Evolutionary conservation across 805 yeast species (phyloP).

Genomic region (Kazachstania africana): DNA sequence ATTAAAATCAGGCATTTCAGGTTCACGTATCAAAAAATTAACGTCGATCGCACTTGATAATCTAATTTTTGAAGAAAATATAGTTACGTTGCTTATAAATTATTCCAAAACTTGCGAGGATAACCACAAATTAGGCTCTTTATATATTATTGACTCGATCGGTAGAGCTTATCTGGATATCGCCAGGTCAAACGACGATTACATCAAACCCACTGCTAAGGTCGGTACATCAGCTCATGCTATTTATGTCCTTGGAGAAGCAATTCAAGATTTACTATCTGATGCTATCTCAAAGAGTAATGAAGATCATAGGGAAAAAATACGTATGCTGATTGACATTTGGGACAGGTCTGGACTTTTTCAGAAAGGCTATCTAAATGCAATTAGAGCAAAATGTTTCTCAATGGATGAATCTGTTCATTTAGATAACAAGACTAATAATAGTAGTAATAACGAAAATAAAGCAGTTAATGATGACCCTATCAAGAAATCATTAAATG

Average conservation of each 20-base stretch:
- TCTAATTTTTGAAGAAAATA: slow-evolving; percentile 31
- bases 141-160: slow-evolving; percentile 87
- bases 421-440: slow-evolving; percentile 23
- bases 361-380: slow-evolving; percentile 39
- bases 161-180: slow-evolving; percentile 76
- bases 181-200: slow-evolving; percentile 45
- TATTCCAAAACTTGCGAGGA: slow-evolving; percentile 62
- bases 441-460: slow-evolving; percentile 45
- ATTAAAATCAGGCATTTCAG: slow-evolving; percentile 83
- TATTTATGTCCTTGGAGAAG: slow-evolving; percentile 47
- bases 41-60: slow-evolving; percentile 68
- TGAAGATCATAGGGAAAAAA: slow-evolving; percentile 55
- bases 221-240: slow-evolving; percentile 71
- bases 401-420: slow-evolving; percentile 14
- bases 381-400: slow-evolving; percentile 49
- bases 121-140: slow-evolving; percentile 78
- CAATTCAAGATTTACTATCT: slow-evolving; percentile 52
- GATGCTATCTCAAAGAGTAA: slow-evolving; percentile 48
- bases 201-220: slow-evolving; percentile 37
- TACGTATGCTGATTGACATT: slow-evolving; percentile 75
- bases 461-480: slow-evolving; percentile 45
- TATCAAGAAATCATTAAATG: slow-evolving; percentile 19
- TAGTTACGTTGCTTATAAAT: slow-evolving; percentile 18
- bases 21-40: slow-evolving; percentile 81
- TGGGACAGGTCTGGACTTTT: slow-evolving; percentile 87